phyloP scores from a whole-genome alignment of 1,139 yeast species.

The Blastobotrys niveus region DNA sequence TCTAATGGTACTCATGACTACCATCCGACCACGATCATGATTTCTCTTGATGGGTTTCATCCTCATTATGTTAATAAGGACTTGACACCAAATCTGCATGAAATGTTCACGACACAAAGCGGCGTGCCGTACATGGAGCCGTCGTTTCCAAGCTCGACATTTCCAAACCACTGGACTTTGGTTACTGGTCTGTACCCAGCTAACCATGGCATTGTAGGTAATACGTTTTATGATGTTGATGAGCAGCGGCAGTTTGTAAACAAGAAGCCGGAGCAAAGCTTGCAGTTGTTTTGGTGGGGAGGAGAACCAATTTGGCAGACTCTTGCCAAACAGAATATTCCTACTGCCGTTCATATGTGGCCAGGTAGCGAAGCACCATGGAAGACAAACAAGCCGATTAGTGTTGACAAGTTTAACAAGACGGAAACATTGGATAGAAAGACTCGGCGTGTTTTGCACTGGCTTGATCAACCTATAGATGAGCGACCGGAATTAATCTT shows the following conservation, averaged over 20 bases:
- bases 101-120: conserved; percentile 47
- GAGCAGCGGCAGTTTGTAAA: conserved; percentile 55
- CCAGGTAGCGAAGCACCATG: conserved; percentile 80
- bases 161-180: conserved; percentile 89
- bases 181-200: conserved; percentile 81
- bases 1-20: conserved; percentile 69
- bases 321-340: conserved; percentile 57
- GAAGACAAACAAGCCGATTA: conserved; percentile 38
- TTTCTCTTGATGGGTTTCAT: conserved; percentile 85
- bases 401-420: conserved; percentile 59
- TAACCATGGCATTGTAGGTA: conserved; percentile 83
- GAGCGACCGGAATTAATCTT: conserved; percentile 72
- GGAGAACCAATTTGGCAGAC: conserved; percentile 89
- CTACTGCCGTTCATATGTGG: conserved; percentile 91
- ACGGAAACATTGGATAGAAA: conserved; percentile 57
- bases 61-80: conserved; percentile 74
- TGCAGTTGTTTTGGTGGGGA: conserved; percentile 70
- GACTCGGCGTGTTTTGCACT: conserved; percentile 49
- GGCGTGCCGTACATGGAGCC: conserved; percentile 85
- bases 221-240: conserved; percentile 66
- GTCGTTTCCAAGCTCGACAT: conserved; percentile 81
- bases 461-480: conserved; percentile 53
- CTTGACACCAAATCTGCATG: conserved; percentile 66
- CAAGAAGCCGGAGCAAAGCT: conserved; percentile 52
- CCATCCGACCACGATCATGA: conserved; percentile 68